phyloP scores from a whole-genome alignment of 1,284 basidiomycete species.

The Spongiforma sp. region DNA sequence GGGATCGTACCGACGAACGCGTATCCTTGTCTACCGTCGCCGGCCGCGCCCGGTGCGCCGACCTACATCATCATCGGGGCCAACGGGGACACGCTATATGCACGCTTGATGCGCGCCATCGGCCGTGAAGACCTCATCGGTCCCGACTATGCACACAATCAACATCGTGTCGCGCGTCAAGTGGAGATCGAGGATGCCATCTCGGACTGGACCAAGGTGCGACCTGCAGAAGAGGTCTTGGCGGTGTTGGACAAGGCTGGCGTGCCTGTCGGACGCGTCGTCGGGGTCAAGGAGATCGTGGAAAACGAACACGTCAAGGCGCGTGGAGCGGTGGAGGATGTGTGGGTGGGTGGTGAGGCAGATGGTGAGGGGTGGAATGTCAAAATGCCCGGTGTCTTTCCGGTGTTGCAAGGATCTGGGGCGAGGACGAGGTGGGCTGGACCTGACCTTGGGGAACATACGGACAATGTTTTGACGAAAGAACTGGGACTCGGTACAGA shows the following conservation, averaged over 20 bases:
- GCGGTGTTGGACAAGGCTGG: conserved; percentile 47
- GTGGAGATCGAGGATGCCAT: conserved; percentile 68
- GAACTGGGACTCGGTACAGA: conserved; percentile 53
- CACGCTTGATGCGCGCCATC: conserved; percentile 64
- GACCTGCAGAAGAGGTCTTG: conserved; percentile 51
- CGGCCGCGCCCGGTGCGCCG: conserved; percentile 45
- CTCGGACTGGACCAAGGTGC: conserved; percentile 57
- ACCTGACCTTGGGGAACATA: conserved; percentile 68
- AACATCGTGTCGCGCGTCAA: conserved; percentile 62
- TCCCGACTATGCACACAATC: conserved; percentile 60
- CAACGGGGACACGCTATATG: conserved; percentile 73
- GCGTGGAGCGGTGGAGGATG: conserved; percentile 62
- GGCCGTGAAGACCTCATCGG: conserved; percentile 63
- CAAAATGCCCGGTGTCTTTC: conserved; percentile 69
- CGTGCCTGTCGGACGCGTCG: conserved; percentile 67
- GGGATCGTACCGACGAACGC: conserved; percentile 77
- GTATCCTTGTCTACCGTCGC: conserved; percentile 62
- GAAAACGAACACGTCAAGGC: conserved; percentile 59
- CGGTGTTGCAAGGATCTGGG: conserved; percentile 61
- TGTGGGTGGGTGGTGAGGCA: conserved; percentile 52
- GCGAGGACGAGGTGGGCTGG: conserved; percentile 68
- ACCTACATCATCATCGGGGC: conserved; percentile 72
- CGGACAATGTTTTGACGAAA: conserved; percentile 57
- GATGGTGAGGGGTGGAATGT: conserved; percentile 55
- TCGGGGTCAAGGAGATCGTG: conserved; percentile 64